Base-by-base conservation (phyloP, 2,329 filamentous ascomycete species). In the Tricladium varicosporioides region DNA sequence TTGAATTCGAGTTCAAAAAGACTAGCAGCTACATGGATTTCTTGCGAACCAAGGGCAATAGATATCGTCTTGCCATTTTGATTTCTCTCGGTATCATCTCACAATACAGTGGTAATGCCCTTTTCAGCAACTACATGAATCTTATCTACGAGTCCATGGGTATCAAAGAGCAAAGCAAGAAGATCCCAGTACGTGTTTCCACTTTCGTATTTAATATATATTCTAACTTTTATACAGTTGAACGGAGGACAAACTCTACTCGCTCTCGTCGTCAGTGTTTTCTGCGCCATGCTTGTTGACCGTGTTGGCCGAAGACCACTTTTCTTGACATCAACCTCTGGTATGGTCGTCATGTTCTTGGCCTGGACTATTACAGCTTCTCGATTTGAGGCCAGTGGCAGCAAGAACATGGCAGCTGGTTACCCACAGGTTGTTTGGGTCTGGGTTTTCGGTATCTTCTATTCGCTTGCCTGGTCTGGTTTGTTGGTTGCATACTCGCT, bases 81-180 rank as follows among this genome's bases (percentile, higher is more conserved):
- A 70, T 86, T 44, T 86, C 82, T 0, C 76, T 88, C 15, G 85
- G 84, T 65, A 72, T 88, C 63, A 86, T 88, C 67, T 86, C 83
- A 1, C 85, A 88, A 71, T 88, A 86, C 73, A 84, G 80, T 52
- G 85, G 86, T 46, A 88, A 88, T 67, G 84, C 82, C 15, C 73
- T 88, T 1, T 83, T 88, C 67, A 84, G 79, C 60, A 87, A 88
- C 72, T 88, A 88, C 69, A 83, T 85, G 65, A 81, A 84, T 58
- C 75, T 79, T 56, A 78, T 88, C 61, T 86, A 86, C 71, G 73
- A 78, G 43, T 80, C 79, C 49, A 83, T 84, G 50, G 85, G 84
- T 46, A 86, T 88, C 66, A 80, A 65, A 1, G 73, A 56, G 0
- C 51, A 63, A 48, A 51, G 51, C 27, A 48, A 63, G 44, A 62